These are phyloP conservation scores for Venturia asperata DNA, from an alignment of 2,329 filamentous ascomycete species.

Conservation along the genomic window DNA sequence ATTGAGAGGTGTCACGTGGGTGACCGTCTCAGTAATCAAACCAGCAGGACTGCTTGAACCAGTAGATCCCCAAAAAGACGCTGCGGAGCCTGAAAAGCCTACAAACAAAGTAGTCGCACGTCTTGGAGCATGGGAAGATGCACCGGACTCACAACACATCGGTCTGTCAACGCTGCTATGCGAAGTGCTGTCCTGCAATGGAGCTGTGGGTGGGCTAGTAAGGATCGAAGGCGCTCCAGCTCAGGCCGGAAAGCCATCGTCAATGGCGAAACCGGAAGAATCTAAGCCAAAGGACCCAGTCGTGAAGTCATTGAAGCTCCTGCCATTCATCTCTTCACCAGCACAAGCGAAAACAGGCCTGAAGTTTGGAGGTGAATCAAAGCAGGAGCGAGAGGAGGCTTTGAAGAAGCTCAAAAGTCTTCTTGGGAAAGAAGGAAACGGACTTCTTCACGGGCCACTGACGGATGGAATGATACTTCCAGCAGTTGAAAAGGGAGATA, in stretches of 20 bases:
- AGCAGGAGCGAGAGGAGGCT: slow-evolving; percentile 72
- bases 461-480: slow-evolving; percentile 79
- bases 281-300: slow-evolving; percentile 35
- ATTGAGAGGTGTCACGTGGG: slow-evolving; percentile 70
- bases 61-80: slow-evolving; percentile 64
- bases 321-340: slow-evolving; percentile 54
- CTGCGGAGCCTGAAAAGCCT: slow-evolving; percentile 49
- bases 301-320: slow-evolving; percentile 67
- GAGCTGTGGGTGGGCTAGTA: slow-evolving; percentile 76
- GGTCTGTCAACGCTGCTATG: slow-evolving; percentile 75
- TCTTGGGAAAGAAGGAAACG: slow-evolving; percentile 55
- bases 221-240: slow-evolving; percentile 76
- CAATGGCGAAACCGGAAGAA: slow-evolving; percentile 34
- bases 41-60: slow-evolving; percentile 69
- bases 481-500: slow-evolving; percentile 47
- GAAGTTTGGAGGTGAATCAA: slow-evolving; percentile 82
- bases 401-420: slow-evolving; percentile 63
- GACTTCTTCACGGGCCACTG: slow-evolving; percentile 72
- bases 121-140: slow-evolving; percentile 73
- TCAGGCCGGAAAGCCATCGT: slow-evolving; percentile 58
- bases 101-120: slow-evolving; percentile 67
- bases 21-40: slow-evolving; percentile 76
- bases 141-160: slow-evolving; percentile 71
- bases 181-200: slow-evolving; percentile 60
- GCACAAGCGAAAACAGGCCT: slow-evolving; percentile 44